phyloP scores from a whole-genome alignment of 495 filamentous ascomycete genomes.

The Xylaria flabelliformis region DNA sequence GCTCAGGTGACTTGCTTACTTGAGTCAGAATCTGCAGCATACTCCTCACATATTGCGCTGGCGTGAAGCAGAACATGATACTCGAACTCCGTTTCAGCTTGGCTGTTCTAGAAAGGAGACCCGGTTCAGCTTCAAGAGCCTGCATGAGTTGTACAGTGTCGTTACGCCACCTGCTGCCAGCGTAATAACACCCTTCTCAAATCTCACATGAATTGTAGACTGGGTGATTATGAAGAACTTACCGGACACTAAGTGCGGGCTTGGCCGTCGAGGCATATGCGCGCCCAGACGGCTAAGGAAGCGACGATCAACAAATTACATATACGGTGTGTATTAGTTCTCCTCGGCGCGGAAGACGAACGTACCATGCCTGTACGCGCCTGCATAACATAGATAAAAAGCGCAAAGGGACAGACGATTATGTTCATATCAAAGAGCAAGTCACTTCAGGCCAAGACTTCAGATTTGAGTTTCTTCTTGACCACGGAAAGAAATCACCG shows the following conservation, averaged over 20 bases:
- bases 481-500: not conserved
- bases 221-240: not conserved
- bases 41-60: not conserved
- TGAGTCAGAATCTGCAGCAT: constrained; percentile 1
- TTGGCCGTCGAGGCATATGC: constrained; percentile 7
- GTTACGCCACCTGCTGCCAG: constrained; percentile 2
- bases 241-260: constrained; percentile 3
- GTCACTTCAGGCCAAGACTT: constrained; percentile 1
- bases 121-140: not conserved
- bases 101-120: constrained; percentile 1
- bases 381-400: not conserved
- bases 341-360: constrained; percentile 11
- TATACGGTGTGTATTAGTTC: constrained; percentile 15
- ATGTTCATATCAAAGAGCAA: not conserved
- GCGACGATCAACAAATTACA: constrained; percentile 11
- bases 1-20: not conserved
- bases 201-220: not conserved
- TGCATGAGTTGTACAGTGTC: not conserved
- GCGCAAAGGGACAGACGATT: not conserved
- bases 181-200: not conserved
- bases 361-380: not conserved
- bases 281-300: constrained; percentile 22
- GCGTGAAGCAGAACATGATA: not conserved
- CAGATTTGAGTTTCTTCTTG: constrained; percentile 9
- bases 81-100: not conserved